Base-by-base conservation (phyloP, 768 basidiomycete genomes). In the Boletales sp. region DNA sequence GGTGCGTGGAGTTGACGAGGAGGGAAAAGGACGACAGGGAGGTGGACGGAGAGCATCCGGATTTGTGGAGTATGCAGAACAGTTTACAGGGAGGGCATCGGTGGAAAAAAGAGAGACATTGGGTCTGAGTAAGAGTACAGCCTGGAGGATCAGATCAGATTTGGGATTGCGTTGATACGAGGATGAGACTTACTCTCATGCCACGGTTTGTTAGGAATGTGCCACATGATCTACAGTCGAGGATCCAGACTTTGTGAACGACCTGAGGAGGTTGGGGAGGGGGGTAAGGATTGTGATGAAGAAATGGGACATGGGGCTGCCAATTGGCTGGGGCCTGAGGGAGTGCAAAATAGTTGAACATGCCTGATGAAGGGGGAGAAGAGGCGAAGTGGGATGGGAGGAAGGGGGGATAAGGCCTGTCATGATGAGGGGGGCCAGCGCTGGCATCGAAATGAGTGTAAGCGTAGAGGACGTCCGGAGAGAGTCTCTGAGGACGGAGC, bases 51-150 rank as follows among this genome's bases (percentile, higher is more conserved):
- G 66, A 2, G 65, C 70, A 31, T 79, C 73, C 19, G 73, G 74
- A 52, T 70, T 75, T 31, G 80, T 66, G 19, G 78, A 71, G 57
- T 79, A 83, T 12, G 82, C 80, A 4, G 87, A 87, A 64, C 88
- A 90, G 60, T 90, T 88, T 48, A 79, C 69, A 1, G 89, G 90
- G 30, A 85, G 70, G 27, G 87, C 86, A 65, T 93, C 90, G 40
- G 87, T 87, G 8, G 87, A 90, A 64, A 83, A 94, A 40, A 93
- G 79, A 39, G 90, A 80, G 59, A 92, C 84, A 49, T 83, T 84
- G 0, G 90, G 89, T 48, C 84, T 80, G 47, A 91, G 76, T 18
- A 93, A 75, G n/a, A 91, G 76, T 36, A 92, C 89, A 41, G 90
- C 90, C 89, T 90, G 59, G 29, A 55, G 17, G 42, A 43, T 34